Base-by-base conservation (phyloP, 1,284 basidiomycete genomes). In the Coriolopsis trogii region DNA sequence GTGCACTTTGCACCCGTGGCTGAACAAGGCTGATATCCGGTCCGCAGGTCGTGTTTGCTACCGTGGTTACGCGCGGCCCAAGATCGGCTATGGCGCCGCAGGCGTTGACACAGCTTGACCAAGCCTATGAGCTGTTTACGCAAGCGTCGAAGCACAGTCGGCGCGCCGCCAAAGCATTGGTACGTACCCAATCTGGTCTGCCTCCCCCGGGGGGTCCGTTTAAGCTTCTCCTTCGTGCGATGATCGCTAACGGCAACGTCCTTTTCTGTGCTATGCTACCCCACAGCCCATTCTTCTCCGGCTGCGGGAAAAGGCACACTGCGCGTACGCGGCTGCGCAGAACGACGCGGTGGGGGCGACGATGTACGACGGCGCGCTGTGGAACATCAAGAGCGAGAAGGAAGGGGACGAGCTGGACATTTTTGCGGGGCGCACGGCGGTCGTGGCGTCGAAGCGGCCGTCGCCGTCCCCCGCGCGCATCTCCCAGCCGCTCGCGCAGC, bases 331-430 rank as follows among this genome's bases (percentile, higher is more conserved):
- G 9, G 52, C 58, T 36, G 63, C 60, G 25, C 55, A 56, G 39
- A 55, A 37, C 41, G 60, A 59, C 36, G 51, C 49, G 12, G 33
- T 58, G 3, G 49, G 49, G 0, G 42, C 20, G 23, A 24, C 47
- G 10, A 25, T 54, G 41, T 50, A 58, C 34, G 60, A 64, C 23
- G 65, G 63, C 31, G 51, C 60, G 23, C 55, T 56, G 18, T 66
- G 62, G 63, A 61, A 44, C n/a, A 42, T 62, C 33, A 56, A 65
- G 44, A 41, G 55, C 43, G 63, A 69, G 30, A 78, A 80, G 52
- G 79, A 82, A 39, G 82, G 76, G 38, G 81, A 87, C 55, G 84
- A 85, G 63, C 73, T 87, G n/a, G 82, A 85, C 33, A 72, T 87
- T 23, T 85, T 85, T 49, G 84, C 84, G 18, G 84, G 67, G 12